A percentile compares a stretch with the other conserved stretches of the same genome.
phyloP scores from a whole-genome alignment of 2,329 filamentous ascomycete genomes.

The Botrytis pseudocinerea region DNA sequence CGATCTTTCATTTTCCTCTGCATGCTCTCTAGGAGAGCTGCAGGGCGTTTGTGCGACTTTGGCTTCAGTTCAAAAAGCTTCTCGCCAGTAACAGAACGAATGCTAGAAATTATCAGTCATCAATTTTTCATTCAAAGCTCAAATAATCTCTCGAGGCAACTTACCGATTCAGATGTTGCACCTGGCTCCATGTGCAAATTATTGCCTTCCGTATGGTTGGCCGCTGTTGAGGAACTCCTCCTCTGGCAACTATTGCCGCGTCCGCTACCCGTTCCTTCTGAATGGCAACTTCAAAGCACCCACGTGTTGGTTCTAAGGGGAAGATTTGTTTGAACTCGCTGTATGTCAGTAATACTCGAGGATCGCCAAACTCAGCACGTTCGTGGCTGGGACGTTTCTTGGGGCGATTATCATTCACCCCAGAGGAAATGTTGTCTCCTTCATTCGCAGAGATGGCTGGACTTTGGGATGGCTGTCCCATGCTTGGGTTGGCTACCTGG shows the following conservation, averaged over 20 bases:
- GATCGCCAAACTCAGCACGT: not conserved
- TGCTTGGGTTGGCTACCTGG: too few relatives aligned
- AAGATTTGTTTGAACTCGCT: not conserved
- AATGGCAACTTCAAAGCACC: not conserved
- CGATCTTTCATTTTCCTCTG: not conserved
- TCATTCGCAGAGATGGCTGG: not conserved
- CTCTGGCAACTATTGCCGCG: not conserved
- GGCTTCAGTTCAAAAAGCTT: not conserved
- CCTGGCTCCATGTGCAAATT: not conserved
- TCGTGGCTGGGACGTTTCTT: not conserved
- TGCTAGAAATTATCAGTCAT: not conserved
- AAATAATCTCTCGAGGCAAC: accelerated
- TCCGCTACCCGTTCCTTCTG: not conserved
- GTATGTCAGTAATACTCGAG: not conserved
- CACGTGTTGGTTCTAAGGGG: not conserved
- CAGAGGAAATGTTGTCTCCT: accelerated
- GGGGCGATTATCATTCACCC: not conserved
- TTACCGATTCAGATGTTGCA: not conserved
- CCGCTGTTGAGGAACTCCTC: not conserved
- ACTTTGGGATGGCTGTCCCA: too few relatives aligned
- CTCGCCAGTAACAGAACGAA: not conserved
- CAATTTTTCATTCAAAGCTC: not conserved
- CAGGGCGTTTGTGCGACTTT: not conserved
- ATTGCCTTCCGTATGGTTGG: not conserved
- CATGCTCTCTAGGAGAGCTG: not conserved